phyloP scores from a whole-genome alignment of 2,329 filamentous ascomycete genomes.

The Trichoderma harzianum region DNA sequence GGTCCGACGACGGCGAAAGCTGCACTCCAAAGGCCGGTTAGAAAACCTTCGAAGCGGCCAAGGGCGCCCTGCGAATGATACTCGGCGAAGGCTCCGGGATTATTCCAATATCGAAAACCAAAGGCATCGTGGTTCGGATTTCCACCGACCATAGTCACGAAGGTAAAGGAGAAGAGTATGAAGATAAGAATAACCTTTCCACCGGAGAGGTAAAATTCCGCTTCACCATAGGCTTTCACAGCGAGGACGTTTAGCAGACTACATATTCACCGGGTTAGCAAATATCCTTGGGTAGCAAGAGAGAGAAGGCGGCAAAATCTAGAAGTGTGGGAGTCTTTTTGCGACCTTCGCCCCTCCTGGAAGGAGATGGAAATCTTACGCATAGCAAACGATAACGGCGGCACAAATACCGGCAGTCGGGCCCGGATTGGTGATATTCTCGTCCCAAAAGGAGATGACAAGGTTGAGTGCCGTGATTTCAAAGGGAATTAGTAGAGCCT shows the following conservation, averaged over 20 bases:
- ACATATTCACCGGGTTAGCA: conserved; percentile 35
- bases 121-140: conserved; percentile 67
- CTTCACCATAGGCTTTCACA: conserved; percentile 64
- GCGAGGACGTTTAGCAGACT: conserved; percentile 59
- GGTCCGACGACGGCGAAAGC: conserved; percentile 63
- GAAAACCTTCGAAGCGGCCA: conserved; percentile 68
- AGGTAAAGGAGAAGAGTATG: conserved; percentile 69
- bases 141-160: conserved; percentile 74
- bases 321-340: not conserved
- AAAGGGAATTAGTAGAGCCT: conserved; percentile 42
- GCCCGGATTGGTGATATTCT: conserved; percentile 54
- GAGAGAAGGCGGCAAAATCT: not conserved
- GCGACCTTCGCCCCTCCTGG: not conserved
- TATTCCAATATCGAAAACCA: conserved; percentile 66
- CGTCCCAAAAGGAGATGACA: conserved; percentile 41
- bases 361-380: conserved; percentile 40
- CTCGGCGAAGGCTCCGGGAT: conserved; percentile 43
- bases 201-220: conserved; percentile 65
- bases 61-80: conserved; percentile 57
- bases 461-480: conserved; percentile 42
- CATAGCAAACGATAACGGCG: conserved; percentile 54
- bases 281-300: conserved; percentile 11
- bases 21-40: conserved; percentile 63
- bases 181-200: conserved; percentile 66
- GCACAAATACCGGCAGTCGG: conserved; percentile 64